Percentiles rank a stretch among this genome's conserved stretches.
phyloP scores from a whole-genome alignment of 768 basidiomycete genomes.

The Inosperma sp. region DNA sequence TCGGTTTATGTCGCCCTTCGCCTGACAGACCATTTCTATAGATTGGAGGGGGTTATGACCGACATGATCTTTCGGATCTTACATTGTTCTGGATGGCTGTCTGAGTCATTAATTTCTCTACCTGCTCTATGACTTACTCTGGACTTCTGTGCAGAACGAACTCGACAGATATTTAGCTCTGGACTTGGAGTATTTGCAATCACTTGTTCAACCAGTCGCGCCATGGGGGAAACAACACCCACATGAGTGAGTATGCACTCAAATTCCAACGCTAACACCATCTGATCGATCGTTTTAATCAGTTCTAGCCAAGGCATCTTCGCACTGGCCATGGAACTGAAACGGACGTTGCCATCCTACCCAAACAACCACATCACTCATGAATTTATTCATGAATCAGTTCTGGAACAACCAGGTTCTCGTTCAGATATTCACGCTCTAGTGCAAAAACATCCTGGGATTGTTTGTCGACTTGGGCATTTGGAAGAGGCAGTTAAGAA shows the following conservation, averaged over 20 bases:
- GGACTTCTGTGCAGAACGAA: slow-evolving; percentile 42
- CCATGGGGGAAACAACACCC: slow-evolving; percentile 60
- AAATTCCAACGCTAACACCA: background rate
- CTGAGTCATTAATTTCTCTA: slow-evolving; percentile 19
- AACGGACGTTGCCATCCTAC: slow-evolving; percentile 45
- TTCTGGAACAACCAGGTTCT: slow-evolving; percentile 40
- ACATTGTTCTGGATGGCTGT: slow-evolving; percentile 64
- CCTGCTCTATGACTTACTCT: background rate
- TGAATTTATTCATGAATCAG: slow-evolving; percentile 61
- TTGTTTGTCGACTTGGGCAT: slow-evolving; percentile 42
- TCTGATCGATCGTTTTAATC: slow-evolving; percentile 3
- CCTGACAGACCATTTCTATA: slow-evolving; percentile 22
- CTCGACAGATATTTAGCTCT: slow-evolving; percentile 52
- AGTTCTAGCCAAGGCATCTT: slow-evolving; percentile 58
- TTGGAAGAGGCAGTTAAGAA: slow-evolving; percentile 49
- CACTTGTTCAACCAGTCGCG: slow-evolving; percentile 46
- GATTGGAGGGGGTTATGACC: slow-evolving; percentile 67
- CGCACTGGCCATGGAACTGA: slow-evolving; percentile 37
- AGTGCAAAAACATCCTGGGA: slow-evolving; percentile 38
- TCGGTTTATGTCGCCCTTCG: background rate
- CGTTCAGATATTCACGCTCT: slow-evolving; percentile 30
- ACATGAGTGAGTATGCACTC: slow-evolving; percentile 48
- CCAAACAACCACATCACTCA: slow-evolving; percentile 42
- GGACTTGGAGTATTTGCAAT: slow-evolving; percentile 48
- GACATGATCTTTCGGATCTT: slow-evolving; percentile 65